Base-by-base conservation (phyloP, 2,329 filamentous ascomycete genomes). In the Microascus cirrosus region DNA sequence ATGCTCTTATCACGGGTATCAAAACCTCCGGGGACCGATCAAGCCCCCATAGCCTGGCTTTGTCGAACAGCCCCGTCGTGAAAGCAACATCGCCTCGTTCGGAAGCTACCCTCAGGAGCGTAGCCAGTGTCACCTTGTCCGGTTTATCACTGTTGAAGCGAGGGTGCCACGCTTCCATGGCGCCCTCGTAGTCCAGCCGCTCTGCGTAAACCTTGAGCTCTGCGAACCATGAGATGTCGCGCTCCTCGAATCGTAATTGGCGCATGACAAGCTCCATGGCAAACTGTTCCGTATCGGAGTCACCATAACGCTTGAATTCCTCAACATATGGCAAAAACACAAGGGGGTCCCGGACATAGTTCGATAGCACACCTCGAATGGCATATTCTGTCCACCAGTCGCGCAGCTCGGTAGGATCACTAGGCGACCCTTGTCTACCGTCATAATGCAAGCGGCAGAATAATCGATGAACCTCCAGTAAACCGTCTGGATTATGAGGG, bases 71-170 rank as follows among this genome's bases (percentile, higher is more conserved):
- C 24, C 84, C 77, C 25, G 86, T 74, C 1, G 88, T 84, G 56
- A 81, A 80, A 24, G 86, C 81, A 1, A 92, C 71, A 66, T 96
- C 91, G 24, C 92, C 91, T 63, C 83, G 79, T 15, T 77, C 77
- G 18, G 85, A 85, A 55, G 83, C 82, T 64, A 95, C 77, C 25
- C 82, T 79, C 81, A 96, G 88, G 61, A 95, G 72, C 5, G 85
- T 87, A 2, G 81, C 83, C 64, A 90, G 90, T 0, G 85, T 88
- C 63, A 82, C 78, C 0, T 72, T 65, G 67, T 89, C 81, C 0
- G 88, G 85, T 24, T 69, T 65, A 3, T 82, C 64, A 35, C 60
- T 73, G 65, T 61, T 68, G 64, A 63, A 76, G 61, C 94, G 77
- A 11, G 78, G 71, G 20, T 84, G 77, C 64, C 95, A 91, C 54